phyloP scores from a whole-genome alignment of 805 yeast species.

The Ogataea saltuana region DNA sequence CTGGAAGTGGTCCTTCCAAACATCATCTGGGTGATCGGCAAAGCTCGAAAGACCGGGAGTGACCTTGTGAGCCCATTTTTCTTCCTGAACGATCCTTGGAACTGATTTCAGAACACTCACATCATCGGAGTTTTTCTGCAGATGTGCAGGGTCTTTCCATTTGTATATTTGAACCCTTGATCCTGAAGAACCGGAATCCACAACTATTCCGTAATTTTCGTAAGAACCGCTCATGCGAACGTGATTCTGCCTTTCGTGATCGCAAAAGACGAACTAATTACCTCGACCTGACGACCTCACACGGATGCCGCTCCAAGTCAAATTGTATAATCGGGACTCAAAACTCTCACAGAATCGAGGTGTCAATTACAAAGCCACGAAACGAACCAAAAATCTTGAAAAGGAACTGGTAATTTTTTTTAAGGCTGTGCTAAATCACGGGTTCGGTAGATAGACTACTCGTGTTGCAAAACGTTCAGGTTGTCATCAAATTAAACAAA shows the following conservation, averaged over 20 bases:
- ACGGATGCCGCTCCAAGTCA: too few species aligned
- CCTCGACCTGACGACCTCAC: too few species aligned
- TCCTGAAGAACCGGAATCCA: conserved; percentile 96
- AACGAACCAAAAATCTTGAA: neutral
- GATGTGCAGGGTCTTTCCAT: conserved; percentile 60
- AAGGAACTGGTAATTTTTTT: neutral
- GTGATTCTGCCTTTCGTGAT: too few species aligned
- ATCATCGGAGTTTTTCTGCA: conserved; percentile 36
- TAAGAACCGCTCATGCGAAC: conserved; percentile 21
- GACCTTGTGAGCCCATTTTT: conserved; percentile 70
- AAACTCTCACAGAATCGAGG: too few species aligned
- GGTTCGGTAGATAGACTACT: neutral
- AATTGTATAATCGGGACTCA: too few species aligned
- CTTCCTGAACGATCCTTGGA: conserved; percentile 64
- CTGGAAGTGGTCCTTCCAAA: conserved; percentile 73
- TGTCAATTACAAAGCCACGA: neutral
- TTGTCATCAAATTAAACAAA: conserved; percentile 5
- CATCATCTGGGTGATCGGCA: conserved; percentile 48
- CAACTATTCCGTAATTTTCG: conserved; percentile 73
- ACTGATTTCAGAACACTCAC: conserved; percentile 50
- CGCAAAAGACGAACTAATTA: too few species aligned
- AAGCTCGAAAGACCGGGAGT: conserved; percentile 83
- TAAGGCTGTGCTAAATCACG: conserved; percentile 1
- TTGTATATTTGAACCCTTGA: conserved; percentile 81
- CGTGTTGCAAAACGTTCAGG: neutral